Base-by-base conservation (phyloP, 306 rosid species). In the Vigna trinervia region DNA sequence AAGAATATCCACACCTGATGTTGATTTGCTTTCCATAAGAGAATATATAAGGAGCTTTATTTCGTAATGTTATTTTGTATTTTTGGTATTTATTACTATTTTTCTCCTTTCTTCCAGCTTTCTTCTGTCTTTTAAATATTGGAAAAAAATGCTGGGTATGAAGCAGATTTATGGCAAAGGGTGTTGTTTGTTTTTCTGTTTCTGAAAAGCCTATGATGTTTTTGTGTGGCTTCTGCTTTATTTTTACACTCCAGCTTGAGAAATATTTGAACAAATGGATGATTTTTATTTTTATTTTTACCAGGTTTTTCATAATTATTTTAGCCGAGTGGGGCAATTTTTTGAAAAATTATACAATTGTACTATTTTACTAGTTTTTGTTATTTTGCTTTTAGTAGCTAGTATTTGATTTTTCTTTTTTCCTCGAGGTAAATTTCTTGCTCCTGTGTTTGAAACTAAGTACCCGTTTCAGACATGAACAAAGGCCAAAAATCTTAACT, bases 1-100 rank as follows among this genome's bases (percentile, higher is more conserved):
- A 53, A 77, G 80, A 73, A 80, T 83, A 77, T 85, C 73, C 75
- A 77, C 59, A 64, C 74, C 58, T 70, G 71, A 75, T 81, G 79
- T 69, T 78, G 74, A 71, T 78, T 59, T 71, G 47, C 36, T 66
- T 73, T 34, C 60, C 13, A 78, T 59, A 32, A 69, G 66, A 78
- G 54, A 84, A 75, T 79, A 66, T 65, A 66, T 66, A 47, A 30
- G 69, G 48, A 69, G 64, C 15, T 47, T 64, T 62, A 32, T 38
- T 52, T 64, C 0, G 10, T 30, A n/a, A 8, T 60, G 51, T 47
- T 34, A 5, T 32, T 11, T 17, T 56, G 34, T 50, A 14, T 48
- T 73, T 80, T 69, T 41, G 46, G 62, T 53, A 30, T 74, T 75
- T 73, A 13, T 78, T 67, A 52, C 12, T 65, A 48, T 23, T 72